Percentiles rank a stretch among this genome's conserved stretches.
Evolutionary conservation across 805 yeast species (phyloP).

Genomic region (Isabelozyma rhagii): DNA sequence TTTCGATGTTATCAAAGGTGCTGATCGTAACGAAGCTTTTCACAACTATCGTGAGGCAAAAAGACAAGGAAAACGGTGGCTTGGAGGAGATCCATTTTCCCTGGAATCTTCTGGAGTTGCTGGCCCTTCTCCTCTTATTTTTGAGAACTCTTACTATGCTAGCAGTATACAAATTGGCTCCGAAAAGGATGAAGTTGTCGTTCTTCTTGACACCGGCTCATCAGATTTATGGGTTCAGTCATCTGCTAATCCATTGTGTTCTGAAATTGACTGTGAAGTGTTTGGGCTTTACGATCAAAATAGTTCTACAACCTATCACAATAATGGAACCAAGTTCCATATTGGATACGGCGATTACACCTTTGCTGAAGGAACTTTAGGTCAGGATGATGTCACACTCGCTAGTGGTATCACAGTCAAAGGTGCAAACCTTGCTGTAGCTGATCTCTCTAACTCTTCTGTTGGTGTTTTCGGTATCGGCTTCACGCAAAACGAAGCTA

Average conservation of each 20-base stretch:
- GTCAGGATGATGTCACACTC: conserved; percentile 1
- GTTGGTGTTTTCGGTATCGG: conserved; percentile 21
- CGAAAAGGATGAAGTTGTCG: conserved; percentile 14
- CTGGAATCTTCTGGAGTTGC: conserved; percentile 4
- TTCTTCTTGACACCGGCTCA: conserved; percentile 33
- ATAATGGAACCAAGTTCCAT: conserved; percentile 27
- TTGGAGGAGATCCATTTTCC: background rate
- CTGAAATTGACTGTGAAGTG: conserved; percentile 19
- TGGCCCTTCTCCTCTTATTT: conserved; percentile 3
- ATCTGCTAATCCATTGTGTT: conserved; percentile 18
- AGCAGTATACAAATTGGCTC: conserved; percentile 16
- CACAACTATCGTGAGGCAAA: conserved; percentile 2
- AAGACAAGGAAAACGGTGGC: background rate
- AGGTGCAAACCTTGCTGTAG: conserved; percentile 10
- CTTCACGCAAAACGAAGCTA: conserved; percentile 9
- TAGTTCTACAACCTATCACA: conserved; percentile 27
- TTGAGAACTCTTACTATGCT: conserved; percentile 12
- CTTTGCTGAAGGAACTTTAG: conserved; percentile 26
- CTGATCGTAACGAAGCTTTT: conserved; percentile 14
- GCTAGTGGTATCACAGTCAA: conserved; percentile 6
- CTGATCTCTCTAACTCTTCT: conserved; percentile 11
- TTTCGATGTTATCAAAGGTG: conserved; percentile 22
- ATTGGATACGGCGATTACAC: conserved; percentile 49
- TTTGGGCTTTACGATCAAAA: conserved; percentile 37
- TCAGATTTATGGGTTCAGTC: conserved; percentile 27